Evolutionary conservation across 1,284 basidiomycete genomes (phyloP).

Genomic region (Moesziomyces parantarcticus): DNA sequence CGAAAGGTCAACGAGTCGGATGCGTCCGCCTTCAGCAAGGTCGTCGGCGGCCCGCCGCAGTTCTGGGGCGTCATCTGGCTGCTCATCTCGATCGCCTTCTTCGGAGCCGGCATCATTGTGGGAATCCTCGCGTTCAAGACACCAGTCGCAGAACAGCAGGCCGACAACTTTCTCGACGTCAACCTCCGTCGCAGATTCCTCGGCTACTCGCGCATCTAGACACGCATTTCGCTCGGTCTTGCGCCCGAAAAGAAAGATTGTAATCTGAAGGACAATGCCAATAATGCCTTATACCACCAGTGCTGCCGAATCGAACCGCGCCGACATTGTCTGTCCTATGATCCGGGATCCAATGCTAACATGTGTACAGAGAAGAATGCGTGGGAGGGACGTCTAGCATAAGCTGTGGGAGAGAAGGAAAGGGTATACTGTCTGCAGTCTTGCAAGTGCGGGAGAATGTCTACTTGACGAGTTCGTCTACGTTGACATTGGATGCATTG

Average conservation of each 20-base stretch:
- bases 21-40: constrained; percentile 85
- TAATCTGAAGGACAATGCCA: neutral
- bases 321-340: neutral
- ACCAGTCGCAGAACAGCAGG: constrained; percentile 52
- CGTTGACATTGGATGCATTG: constrained; percentile 29
- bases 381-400: no score
- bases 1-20: constrained; percentile 83
- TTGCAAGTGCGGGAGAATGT: neutral
- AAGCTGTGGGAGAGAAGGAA: neutral
- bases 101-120: constrained; percentile 79
- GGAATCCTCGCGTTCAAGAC: constrained; percentile 64
- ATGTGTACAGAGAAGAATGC: no score
- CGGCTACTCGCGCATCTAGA: constrained; percentile 6
- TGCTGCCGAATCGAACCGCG: neutral
- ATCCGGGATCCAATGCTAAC: neutral
- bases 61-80: constrained; percentile 82
- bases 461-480: constrained; percentile 48
- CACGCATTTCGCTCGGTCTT: neutral
- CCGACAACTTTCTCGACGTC: constrained; percentile 54
- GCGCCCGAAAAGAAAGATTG: neutral
- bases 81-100: constrained; percentile 81
- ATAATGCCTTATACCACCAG: neutral
- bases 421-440: neutral
- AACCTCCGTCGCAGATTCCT: constrained; percentile 27
- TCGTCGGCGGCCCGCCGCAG: constrained; percentile 76